Conservation (phyloP, 208 protist genomes). For the Angomonas ambiguus region DNA sequence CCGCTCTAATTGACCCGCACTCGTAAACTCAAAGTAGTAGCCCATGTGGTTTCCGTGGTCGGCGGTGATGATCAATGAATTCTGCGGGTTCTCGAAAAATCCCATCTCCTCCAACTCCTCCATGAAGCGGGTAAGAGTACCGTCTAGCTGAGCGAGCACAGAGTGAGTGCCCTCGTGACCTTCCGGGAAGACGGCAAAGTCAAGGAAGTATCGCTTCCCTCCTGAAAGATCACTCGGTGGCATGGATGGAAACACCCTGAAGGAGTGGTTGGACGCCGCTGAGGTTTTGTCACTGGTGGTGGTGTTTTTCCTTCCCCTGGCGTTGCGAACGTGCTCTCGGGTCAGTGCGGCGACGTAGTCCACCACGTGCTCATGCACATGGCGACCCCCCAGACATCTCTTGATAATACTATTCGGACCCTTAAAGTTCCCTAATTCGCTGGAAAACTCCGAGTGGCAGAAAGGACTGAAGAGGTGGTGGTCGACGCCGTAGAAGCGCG, state of each 20-base stretch:
- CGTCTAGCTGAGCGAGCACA: constrained; percentile 41
- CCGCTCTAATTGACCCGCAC: constrained; percentile 51
- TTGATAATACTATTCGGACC: constrained; percentile 56
- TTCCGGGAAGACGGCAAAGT: constrained; percentile 57
- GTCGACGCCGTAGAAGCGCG: constrained; percentile 23
- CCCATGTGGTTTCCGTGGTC: constrained; percentile 80
- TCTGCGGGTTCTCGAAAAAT: constrained; percentile 66
- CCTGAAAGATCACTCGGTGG: background rate
- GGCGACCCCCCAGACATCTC: constrained; percentile 44
- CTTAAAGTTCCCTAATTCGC: constrained; percentile 35
- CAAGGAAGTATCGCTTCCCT: constrained; percentile 33
- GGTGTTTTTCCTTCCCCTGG: background rate
- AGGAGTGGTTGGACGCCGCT: too few relatives aligned
- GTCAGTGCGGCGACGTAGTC: constrained; percentile 43
- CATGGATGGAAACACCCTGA: background rate
- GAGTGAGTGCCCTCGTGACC: constrained; percentile 60
- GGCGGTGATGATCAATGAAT: constrained; percentile 42
- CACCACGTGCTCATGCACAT: constrained; percentile 54
- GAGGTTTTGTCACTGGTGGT: too few relatives aligned
- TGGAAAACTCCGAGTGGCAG: constrained; percentile 55
- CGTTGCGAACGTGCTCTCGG: constrained; percentile 20
- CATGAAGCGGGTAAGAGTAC: constrained; percentile 43
- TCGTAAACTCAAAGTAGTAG: constrained; percentile 44
- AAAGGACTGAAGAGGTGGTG: constrained; percentile 51
- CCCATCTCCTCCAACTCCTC: constrained; percentile 30